phyloP scores from a whole-genome alignment of 1,284 basidiomycete species.

The Fomitopsis betulina region DNA sequence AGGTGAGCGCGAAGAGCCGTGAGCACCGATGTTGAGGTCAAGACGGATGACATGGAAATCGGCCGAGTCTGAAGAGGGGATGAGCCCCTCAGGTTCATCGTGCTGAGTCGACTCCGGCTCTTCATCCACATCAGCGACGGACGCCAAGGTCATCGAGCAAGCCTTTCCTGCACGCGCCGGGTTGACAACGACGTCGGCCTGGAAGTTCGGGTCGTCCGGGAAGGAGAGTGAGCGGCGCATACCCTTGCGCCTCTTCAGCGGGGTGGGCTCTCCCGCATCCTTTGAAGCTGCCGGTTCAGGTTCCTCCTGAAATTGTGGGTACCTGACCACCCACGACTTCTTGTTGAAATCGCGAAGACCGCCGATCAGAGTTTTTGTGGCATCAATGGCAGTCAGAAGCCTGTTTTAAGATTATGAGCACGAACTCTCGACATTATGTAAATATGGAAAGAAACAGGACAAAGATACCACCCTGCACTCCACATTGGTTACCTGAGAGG shows the following conservation, averaged over 20 bases:
- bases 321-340: slow-evolving; percentile 82
- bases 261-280: slow-evolving; percentile 23
- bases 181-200: slow-evolving; percentile 64
- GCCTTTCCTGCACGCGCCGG: slow-evolving; percentile 43
- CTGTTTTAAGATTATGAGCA: slow-evolving; percentile 35
- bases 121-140: slow-evolving; percentile 41
- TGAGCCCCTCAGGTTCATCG: slow-evolving; percentile 38
- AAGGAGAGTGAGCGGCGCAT: slow-evolving; percentile 73
- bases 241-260: slow-evolving; percentile 37
- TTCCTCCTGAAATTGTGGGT: slow-evolving; percentile 64
- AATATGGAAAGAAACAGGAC: too few relatives aligned
- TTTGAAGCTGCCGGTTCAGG: slow-evolving; percentile 22
- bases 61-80: slow-evolving; percentile 37
- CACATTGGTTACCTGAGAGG: too few relatives aligned
- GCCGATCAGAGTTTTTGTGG: slow-evolving; percentile 64
- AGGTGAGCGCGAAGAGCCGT: slow-evolving; percentile 66
- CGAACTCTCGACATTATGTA: too few relatives aligned
- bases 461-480: too few relatives aligned
- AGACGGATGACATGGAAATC: slow-evolving; percentile 87
- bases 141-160: slow-evolving; percentile 53
- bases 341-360: slow-evolving; percentile 83
- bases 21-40: slow-evolving; percentile 87
- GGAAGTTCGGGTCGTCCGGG: slow-evolving; percentile 69
- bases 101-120: slow-evolving; percentile 21
- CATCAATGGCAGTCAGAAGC: slow-evolving; percentile 70